Evolutionary conservation across 225 moss, liverwort and hornwort species (phyloP).

Genomic region (Sphagnum tenellum): DNA sequence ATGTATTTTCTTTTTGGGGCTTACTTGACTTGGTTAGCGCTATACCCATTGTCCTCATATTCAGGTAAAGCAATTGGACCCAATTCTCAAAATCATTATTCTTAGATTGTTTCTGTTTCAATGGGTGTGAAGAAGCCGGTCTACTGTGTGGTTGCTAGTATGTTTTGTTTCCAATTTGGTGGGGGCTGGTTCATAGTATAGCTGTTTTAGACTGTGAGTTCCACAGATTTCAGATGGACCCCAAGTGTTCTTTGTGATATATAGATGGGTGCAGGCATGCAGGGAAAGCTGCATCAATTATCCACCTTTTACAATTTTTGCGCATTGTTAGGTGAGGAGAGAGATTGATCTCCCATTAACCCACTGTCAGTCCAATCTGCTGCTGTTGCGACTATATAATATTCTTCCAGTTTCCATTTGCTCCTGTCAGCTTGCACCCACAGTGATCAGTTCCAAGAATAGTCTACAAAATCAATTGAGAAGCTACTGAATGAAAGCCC

Average conservation of each 20-base stretch:
- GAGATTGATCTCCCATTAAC: too few relatives aligned
- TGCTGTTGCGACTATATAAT: too few relatives aligned
- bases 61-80: conserved; percentile 22
- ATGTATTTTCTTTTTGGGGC: conserved; percentile 71
- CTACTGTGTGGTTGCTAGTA: not conserved
- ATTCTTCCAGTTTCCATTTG: too few relatives aligned
- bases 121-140: not conserved
- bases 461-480: too few relatives aligned
- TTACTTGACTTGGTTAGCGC: conserved; percentile 56
- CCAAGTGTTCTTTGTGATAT: not conserved
- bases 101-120: not conserved
- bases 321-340: conserved; percentile 46
- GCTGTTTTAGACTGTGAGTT: too few relatives aligned
- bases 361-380: too few relatives aligned
- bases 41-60: conserved; percentile 56
- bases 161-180: not conserved
- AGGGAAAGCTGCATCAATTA: conserved; percentile 20
- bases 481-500: too few relatives aligned
- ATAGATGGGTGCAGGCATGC: conserved; percentile 20
- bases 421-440: too few relatives aligned
- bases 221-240: too few relatives aligned
- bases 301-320: conserved; percentile 59
- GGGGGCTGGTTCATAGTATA: too few relatives aligned
- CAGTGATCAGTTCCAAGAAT: too few relatives aligned
- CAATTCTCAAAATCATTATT: too few relatives aligned